Evolutionary conservation across 2,329 filamentous ascomycete species (phyloP).

Genomic region (Colletotrichum sp.): DNA sequence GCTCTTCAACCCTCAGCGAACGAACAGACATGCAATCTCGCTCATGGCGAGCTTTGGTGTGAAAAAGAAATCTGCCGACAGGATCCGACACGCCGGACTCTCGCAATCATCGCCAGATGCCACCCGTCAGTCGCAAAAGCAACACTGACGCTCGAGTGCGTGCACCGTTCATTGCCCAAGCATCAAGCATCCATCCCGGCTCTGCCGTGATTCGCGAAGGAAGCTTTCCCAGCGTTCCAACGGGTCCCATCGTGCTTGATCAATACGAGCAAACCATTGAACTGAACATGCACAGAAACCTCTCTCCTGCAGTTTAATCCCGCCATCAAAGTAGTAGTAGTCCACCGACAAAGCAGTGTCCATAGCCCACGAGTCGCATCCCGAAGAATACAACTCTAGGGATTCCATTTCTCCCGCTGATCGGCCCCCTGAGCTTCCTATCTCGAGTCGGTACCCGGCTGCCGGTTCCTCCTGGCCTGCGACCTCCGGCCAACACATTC

Average conservation of each 20-base stretch:
- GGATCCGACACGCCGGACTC: background rate
- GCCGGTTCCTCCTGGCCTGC: conserved; percentile 12
- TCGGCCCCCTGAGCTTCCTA: conserved; percentile 6
- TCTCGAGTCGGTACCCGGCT: conserved; percentile 9
- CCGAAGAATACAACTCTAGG: background rate
- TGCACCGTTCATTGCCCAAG: background rate
- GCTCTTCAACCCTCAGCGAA: background rate
- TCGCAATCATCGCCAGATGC: background rate
- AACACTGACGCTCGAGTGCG: background rate
- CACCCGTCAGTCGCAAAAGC: background rate
- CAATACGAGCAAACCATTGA: conserved; percentile 3
- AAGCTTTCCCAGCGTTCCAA: conserved; percentile 10
- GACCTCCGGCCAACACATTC: background rate
- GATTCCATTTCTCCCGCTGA: background rate
- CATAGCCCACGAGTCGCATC: background rate
- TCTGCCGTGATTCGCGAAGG: background rate
- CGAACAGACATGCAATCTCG: background rate
- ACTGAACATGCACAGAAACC: background rate
- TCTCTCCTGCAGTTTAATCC: background rate
- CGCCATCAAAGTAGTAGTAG: background rate
- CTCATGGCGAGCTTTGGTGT: background rate
- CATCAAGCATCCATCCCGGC: background rate
- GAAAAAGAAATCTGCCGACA: background rate
- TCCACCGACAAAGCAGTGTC: background rate
- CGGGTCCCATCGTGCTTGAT: conserved; percentile 9